Evolutionary conservation across 305 asterid species (phyloP).

Genomic region (Fraxinus paxiana): DNA sequence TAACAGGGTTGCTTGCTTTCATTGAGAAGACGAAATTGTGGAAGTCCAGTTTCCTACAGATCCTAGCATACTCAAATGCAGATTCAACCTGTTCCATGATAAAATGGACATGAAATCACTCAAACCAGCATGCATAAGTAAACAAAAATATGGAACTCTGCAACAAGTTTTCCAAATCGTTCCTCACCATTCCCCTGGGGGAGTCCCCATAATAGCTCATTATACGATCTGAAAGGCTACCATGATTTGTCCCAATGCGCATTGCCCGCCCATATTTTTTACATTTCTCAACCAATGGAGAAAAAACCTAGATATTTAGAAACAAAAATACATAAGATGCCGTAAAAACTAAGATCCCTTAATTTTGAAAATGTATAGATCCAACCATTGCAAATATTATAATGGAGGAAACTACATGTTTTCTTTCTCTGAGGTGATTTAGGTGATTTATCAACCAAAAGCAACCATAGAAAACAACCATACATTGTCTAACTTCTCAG

Average conservation of each 20-base stretch:
- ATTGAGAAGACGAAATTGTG: conserved; percentile 94
- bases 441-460: not conserved
- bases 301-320: conserved; percentile 56
- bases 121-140: not conserved
- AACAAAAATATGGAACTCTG: not conserved
- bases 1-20: conserved; percentile 99
- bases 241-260: conserved; percentile 98
- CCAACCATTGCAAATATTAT: not conserved
- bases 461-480: not conserved
- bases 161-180: conserved; percentile 16
- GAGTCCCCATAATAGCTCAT: conserved; percentile 99
- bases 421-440: not conserved
- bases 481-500: not conserved
- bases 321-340: conserved; percentile 10
- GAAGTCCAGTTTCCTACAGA: conserved; percentile 88
- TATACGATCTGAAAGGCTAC: conserved; percentile 96
- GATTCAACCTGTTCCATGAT: conserved; percentile 75
- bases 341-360: not conserved
- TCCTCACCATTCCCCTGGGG: conserved; percentile 95
- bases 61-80: conserved; percentile 95
- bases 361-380: not conserved
- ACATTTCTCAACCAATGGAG: conserved; percentile 97
- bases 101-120: conserved; percentile 10
- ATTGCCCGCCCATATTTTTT: conserved; percentile 90
- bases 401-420: not conserved